Evolutionary conservation across 148 eudicot species (phyloP).

Genomic region (Mesembryanthemum crystallinum): DNA sequence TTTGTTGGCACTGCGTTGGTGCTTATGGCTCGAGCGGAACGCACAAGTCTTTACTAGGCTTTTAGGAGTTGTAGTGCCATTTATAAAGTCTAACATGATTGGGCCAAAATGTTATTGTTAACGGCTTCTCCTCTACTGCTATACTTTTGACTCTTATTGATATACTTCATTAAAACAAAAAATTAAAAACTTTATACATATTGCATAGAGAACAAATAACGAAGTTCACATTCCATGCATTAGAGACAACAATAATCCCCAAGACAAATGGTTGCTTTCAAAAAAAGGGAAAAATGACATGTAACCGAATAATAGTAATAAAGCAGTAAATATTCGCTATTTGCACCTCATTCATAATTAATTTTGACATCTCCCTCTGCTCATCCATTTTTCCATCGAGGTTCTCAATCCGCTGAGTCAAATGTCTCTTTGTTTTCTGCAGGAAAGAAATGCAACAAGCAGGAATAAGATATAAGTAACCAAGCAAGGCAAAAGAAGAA

Average conservation of each 20-base stretch:
- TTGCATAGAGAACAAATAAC: not conserved
- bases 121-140: no score
- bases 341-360: constrained; percentile 57
- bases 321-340: not conserved
- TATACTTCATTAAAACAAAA: no score
- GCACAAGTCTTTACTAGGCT: no score
- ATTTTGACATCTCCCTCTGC: constrained; percentile 64
- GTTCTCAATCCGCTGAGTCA: constrained; percentile 78
- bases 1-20: no score
- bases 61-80: no score
- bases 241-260: not conserved
- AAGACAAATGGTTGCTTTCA: not conserved
- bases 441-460: not conserved
- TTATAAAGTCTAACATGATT: no score
- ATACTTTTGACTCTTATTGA: no score
- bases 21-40: no score
- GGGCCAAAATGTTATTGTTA: no score
- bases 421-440: constrained; percentile 79
- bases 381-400: constrained; percentile 85
- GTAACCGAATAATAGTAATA: not conserved
- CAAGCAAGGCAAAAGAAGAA: not conserved
- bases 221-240: not conserved
- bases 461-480: not conserved
- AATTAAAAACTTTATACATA: no score
- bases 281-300: not conserved